Conservation (phyloP, 345 rosid species). For the Rhodamnia argentea region DNA sequence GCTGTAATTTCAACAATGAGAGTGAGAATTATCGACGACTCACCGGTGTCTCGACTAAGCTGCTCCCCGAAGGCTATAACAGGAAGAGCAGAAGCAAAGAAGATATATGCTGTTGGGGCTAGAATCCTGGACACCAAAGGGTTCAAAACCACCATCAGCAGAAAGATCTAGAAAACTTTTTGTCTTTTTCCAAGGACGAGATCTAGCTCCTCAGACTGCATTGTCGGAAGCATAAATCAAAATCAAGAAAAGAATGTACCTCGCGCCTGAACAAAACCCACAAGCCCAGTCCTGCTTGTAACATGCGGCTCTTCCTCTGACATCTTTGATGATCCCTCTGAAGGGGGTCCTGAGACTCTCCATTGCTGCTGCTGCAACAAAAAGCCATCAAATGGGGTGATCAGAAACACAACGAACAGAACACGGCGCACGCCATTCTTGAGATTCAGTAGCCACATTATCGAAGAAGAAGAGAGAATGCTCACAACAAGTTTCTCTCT, state of each 20-base stretch:
- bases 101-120: conserved; percentile 64
- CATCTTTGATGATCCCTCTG: conserved; percentile 54
- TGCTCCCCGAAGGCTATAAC: conserved; percentile 91
- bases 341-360: conserved; percentile 42
- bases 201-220: not conserved
- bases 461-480: not conserved
- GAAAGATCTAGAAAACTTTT: not conserved
- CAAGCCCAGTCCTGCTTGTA: conserved; percentile 62
- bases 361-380: conserved; percentile 15
- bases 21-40: not conserved
- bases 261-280: conserved; percentile 33
- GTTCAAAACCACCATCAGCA: not conserved
- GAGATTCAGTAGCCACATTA: not conserved
- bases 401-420: not conserved
- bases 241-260: conserved; percentile 17
- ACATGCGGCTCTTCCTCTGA: conserved; percentile 46
- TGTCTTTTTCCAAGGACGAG: not conserved
- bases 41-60: conserved; percentile 73
- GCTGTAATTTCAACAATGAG: not conserved
- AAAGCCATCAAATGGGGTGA: not conserved
- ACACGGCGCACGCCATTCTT: not conserved
- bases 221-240: not conserved
- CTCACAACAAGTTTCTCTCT: not conserved
- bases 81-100: conserved; percentile 88
- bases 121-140: conserved; percentile 30